phyloP scores from a whole-genome alignment of 192 early-diverging fungal genomes.

The Rhizophlyctis rosea region DNA sequence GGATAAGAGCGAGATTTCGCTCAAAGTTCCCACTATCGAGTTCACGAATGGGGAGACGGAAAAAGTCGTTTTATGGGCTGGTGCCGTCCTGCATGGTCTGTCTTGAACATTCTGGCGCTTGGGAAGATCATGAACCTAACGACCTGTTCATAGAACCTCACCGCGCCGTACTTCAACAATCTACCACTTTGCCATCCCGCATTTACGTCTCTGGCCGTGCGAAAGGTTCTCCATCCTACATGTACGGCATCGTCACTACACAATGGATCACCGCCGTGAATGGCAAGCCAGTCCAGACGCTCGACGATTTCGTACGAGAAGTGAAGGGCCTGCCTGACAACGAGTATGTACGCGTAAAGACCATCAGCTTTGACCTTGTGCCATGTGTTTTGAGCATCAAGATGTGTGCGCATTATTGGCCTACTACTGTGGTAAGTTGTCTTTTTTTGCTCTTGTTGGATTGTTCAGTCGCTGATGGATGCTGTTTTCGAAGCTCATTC shows the following conservation, averaged over 20 bases:
- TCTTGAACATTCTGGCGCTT: too few relatives aligned
- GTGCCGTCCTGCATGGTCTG: constrained; percentile 66
- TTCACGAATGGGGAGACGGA: constrained; percentile 44
- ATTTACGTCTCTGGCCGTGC: constrained; percentile 43
- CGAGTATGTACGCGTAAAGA: constrained; percentile 68
- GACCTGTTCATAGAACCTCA: constrained; percentile 40
- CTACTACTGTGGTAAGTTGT: constrained; percentile 33
- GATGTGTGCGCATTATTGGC: constrained; percentile 69
- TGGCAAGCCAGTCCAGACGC: constrained; percentile 56
- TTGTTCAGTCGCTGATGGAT: constrained; percentile 4
- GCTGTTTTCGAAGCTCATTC: neutral
- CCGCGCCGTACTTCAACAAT: constrained; percentile 45
- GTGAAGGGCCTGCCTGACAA: constrained; percentile 56
- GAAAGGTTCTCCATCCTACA: constrained; percentile 47
- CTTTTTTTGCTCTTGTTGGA: neutral
- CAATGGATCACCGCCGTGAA: constrained; percentile 48
- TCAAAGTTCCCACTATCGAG: constrained; percentile 63
- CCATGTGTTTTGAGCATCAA: constrained; percentile 72
- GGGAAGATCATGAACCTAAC: too few relatives aligned
- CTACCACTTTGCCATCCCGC: constrained; percentile 31
- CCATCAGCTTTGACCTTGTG: constrained; percentile 74
- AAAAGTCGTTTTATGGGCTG: constrained; percentile 79
- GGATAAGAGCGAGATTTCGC: constrained; percentile 60
- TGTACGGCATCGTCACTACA: constrained; percentile 44
- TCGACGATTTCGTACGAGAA: constrained; percentile 73